Base-by-base conservation (phyloP, 108 stramenopile genomes). In the Nitzschia sp. region DNA sequence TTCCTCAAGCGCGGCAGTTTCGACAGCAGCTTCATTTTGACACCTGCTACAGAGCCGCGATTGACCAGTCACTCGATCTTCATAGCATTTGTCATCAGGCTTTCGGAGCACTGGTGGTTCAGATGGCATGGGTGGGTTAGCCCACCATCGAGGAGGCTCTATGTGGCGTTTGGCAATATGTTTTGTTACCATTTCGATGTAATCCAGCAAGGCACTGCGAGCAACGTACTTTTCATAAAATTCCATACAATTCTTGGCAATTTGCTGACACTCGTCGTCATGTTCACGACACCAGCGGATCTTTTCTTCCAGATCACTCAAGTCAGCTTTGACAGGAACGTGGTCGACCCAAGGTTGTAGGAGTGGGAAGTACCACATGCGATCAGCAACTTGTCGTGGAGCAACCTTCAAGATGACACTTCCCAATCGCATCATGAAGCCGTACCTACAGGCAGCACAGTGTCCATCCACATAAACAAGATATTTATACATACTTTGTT, bases 401-500 rank as follows among this genome's bases (percentile, higher is more conserved):
- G 72, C 88, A 43, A 98, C 98, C 79, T 97, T 97, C 50, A 99
- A 78, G 70, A 99, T 99, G 37, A 99, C 98, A 52, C 85, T 85
- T 8, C 98, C 98, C 50, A 99, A 80, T 6, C 97, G 92, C 97
- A 99, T 99, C 95, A 99, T 97, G 80, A 98, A 99, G 6, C 91
- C 96, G 76, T 99, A 99, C 73, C 98, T 96, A 82, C 96, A 98
- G 51, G 98, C 98, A 41, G 98, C 98, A 76, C 98, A 99, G 76
- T 99, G 98, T 12, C 98, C 98, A 75, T 99, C 98, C 0, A 96
- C 92, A 77, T 99, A 99, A 19, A 99, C 81, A 70, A 98, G 68
- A 83, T 98, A 98, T 73, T 98, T 98, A 78, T 94, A 99, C 72
- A 80, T 92, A 42, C 85, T 88, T 73, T 99, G 99, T 73, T 98